These are phyloP conservation scores for Pochonia chlamydosporia DNA, from an alignment of 2,329 filamentous ascomycete species.

Conservation along the genomic window DNA sequence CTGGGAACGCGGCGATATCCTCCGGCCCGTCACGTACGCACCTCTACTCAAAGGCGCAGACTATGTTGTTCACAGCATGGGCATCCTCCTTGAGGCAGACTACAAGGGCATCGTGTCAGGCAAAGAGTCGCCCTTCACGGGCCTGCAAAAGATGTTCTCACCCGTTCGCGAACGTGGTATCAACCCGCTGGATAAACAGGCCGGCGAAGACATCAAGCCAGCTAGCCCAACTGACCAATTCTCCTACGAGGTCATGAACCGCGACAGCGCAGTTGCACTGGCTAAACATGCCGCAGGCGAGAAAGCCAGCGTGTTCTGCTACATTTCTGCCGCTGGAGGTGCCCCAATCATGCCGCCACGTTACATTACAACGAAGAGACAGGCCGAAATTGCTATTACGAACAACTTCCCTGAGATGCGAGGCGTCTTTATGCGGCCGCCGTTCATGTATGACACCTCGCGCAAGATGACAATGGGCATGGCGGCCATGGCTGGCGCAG, in stretches of 20 bases:
- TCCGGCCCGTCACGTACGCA: constrained; percentile 75
- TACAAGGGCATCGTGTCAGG: constrained; percentile 91
- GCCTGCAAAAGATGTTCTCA: constrained; percentile 73
- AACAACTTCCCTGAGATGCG: constrained; percentile 69
- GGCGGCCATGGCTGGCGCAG: constrained; percentile 69
- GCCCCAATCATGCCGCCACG: constrained; percentile 77
- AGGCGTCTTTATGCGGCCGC: constrained; percentile 74
- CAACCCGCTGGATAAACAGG: constrained; percentile 62
- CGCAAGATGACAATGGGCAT: constrained; percentile 79
- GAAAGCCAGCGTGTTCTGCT: constrained; percentile 67
- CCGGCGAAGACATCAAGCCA: constrained; percentile 56
- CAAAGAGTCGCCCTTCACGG: constrained; percentile 72
- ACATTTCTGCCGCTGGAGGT: constrained; percentile 82
- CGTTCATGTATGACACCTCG: constrained; percentile 83
- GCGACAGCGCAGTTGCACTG: constrained; percentile 78
- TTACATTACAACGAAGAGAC: constrained; percentile 88
- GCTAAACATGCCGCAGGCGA: constrained; percentile 68
- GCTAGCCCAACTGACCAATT: constrained; percentile 68
- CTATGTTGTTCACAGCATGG: constrained; percentile 91
- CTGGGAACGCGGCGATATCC: constrained; percentile 85
- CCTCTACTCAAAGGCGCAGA: constrained; percentile 70
- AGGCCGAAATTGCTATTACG: constrained; percentile 75
- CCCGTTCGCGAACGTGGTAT: constrained; percentile 55
- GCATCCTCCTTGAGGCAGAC: constrained; percentile 92
- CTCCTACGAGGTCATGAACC: constrained; percentile 97